Evolutionary conservation across 768 basidiomycete species (phyloP), one percentile per base, ranked within the genome.

Genomic region (Lyophyllum atratum): DNA sequence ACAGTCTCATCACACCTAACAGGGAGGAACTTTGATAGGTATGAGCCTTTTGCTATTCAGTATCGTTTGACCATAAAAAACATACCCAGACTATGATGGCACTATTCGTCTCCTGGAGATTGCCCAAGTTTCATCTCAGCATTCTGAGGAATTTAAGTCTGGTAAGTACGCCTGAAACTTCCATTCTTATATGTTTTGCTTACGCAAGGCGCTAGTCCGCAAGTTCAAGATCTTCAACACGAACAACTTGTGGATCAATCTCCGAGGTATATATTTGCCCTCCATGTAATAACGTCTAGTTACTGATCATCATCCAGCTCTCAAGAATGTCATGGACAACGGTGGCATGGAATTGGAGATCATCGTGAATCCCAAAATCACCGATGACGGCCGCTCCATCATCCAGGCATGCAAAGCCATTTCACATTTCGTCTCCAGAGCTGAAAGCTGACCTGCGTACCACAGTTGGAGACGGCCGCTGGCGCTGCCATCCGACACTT

Each of bases 401-500:
- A 77, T 92, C 59, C 88, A 90, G 76, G 80, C 74, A 24, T 21
- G 61, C 8, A 42, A 21, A 6, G 37, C 22, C 24, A 43, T 42
- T 29, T 39, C n/a, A n/a, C 0, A 9, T 9, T 24, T 25, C 1
- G 10, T 11, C 42, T 4, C 43, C 3, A 1, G 48, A 21, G 19
- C 15, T 3, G 34, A 37, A n/a, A n/a, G n/a, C n/a, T n/a, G 19
- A n/a, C 10, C 9, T 25, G 5, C 24, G 21, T 29, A 10, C 8
- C 19, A 42, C 49, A 84, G 80, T 81, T 89, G 61, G 88, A 89
- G 72, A 90, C 87, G 19, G 89, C 90, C 40, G 87, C 90, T 47
- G 92, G 92, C 64, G 89, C 88, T n/a, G 91, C 91, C 31, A 80
- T 85, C 80, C 90, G 89, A 76, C 81, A 92, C 74, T 92, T 92